Evolutionary conservation across 495 filamentous ascomycete species (phyloP), one percentile per base, ranked within the genome.

Genomic region (Penicillium turbatum): DNA sequence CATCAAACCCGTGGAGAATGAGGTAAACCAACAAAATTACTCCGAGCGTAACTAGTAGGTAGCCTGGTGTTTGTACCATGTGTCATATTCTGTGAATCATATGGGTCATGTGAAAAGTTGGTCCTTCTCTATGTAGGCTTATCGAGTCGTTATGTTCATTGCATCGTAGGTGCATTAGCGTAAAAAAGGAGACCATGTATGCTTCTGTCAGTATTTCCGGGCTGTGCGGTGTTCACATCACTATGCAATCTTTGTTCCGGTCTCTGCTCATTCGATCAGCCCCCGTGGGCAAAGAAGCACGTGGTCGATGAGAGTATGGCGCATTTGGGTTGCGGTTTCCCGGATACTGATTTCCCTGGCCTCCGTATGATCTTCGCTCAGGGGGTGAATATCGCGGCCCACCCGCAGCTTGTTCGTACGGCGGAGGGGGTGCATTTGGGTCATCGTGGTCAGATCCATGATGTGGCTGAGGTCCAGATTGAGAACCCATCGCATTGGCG

Each of bases 381-480:
- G 86, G 84, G 4, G 86, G 84, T 10, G 82, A 70, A 56, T 89
- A 91, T 6, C 79, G 77, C 6, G 75, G 78, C 43, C 78, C 76
- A 29, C 76, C 81, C 0, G 87, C 79, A 7, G 87, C 86, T 72
- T 92, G 86, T 69, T 93, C 90, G 64, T 95, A 95, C 12, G 81
- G 84, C 6, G 90, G 90, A 10, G 88, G 89, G 3, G 87, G 84
- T 1, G 79, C 82, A 42, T 81, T 75, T 6, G 72, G 78, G n/a
- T 76, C 67, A 24, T 70, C 72, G 16, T 15, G 69, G 54, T 56
- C 70, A 61, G 39, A 55, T 38, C 40, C 66, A 48, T 15, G 58
- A 59, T 42, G 48, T 47, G 45, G 43, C 64, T 70, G 48, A 5
- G 48, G 54, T 6, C 31, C 17, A 15, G 41, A 34, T 12, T 41